Evolutionary conservation across 768 basidiomycete species (phyloP).

Genomic region (Rhodotorula taiwanensis): DNA sequence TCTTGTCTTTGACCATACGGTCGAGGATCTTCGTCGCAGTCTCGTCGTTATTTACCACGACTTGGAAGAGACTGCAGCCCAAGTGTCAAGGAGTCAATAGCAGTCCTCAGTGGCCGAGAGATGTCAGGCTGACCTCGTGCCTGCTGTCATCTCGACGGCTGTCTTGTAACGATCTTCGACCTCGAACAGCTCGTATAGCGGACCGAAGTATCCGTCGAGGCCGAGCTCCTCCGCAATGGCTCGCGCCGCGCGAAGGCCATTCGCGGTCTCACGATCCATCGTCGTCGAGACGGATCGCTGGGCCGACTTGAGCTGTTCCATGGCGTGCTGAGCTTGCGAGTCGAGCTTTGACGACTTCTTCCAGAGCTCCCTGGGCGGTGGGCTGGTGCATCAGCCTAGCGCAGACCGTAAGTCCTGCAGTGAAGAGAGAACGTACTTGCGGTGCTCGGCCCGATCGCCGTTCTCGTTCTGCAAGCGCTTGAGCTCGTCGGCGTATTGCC

Average conservation of each 20-base stretch:
- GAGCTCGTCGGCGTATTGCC: constrained; percentile 53
- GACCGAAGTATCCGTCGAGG: constrained; percentile 81
- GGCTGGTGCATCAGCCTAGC: too few relatives aligned
- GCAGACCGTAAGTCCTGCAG: neutral
- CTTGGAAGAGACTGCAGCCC: constrained; percentile 72
- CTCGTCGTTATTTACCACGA: constrained; percentile 93
- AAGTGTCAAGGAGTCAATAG: too few relatives aligned
- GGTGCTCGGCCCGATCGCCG: constrained; percentile 62
- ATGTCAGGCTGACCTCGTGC: constrained; percentile 63
- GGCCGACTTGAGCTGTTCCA: constrained; percentile 69
- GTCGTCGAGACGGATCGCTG: constrained; percentile 74
- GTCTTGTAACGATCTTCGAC: constrained; percentile 86
- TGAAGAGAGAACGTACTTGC: constrained; percentile 65
- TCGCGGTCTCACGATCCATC: constrained; percentile 97
- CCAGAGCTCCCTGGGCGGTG: constrained; percentile 72
- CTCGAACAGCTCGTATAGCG: constrained; percentile 87
- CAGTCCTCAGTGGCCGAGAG: neutral
- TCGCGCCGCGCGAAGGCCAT: constrained; percentile 78
- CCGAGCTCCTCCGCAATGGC: constrained; percentile 68
- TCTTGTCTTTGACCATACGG: constrained; percentile 85
- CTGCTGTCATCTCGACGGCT: constrained; percentile 88
- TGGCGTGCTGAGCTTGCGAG: constrained; percentile 65
- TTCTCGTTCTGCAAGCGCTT: constrained; percentile 60
- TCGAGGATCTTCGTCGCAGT: constrained; percentile 88
- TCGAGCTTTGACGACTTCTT: constrained; percentile 85